Conservation (phyloP, 2,329 filamentous ascomycete species). For the Allantophomopsis lycopodina region DNA sequence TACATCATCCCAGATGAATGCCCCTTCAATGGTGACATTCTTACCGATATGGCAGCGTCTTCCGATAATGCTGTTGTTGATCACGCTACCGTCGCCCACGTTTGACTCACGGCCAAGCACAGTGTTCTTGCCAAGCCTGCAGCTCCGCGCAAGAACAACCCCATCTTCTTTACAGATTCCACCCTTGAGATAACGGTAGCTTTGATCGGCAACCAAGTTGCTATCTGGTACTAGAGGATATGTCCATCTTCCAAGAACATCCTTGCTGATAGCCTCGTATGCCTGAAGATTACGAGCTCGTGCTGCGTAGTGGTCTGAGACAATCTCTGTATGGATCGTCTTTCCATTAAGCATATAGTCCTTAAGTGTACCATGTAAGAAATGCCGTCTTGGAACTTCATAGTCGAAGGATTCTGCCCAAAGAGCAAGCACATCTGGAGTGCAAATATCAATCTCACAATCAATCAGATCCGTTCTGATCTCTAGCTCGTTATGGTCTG, state of each 20-base stretch:
- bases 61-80: constrained; percentile 71
- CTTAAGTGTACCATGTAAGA: constrained; percentile 83
- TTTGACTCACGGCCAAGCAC: constrained; percentile 66
- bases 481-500: constrained; percentile 60
- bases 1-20: constrained; percentile 80
- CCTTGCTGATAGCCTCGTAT: constrained; percentile 79
- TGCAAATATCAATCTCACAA: constrained; percentile 93
- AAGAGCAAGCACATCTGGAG: constrained; percentile 81
- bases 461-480: constrained; percentile 82
- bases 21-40: constrained; percentile 65
- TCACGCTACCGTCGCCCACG: constrained; percentile 56
- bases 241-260: constrained; percentile 77
- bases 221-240: constrained; percentile 83
- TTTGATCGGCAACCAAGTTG: constrained; percentile 67
- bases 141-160: constrained; percentile 61
- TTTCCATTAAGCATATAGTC: constrained; percentile 96
- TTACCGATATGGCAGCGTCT: constrained; percentile 75
- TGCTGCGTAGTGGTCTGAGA: constrained; percentile 73
- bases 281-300: constrained; percentile 75
- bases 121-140: constrained; percentile 51
- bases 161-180: constrained; percentile 68
- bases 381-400: constrained; percentile 76
- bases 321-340: constrained; percentile 83
- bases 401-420: constrained; percentile 99
- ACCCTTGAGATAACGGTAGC: constrained; percentile 56